Percentiles rank a stretch among this genome's conserved stretches.
phyloP scores from a whole-genome alignment of 768 basidiomycete species.

The Podaxis pistillaris region DNA sequence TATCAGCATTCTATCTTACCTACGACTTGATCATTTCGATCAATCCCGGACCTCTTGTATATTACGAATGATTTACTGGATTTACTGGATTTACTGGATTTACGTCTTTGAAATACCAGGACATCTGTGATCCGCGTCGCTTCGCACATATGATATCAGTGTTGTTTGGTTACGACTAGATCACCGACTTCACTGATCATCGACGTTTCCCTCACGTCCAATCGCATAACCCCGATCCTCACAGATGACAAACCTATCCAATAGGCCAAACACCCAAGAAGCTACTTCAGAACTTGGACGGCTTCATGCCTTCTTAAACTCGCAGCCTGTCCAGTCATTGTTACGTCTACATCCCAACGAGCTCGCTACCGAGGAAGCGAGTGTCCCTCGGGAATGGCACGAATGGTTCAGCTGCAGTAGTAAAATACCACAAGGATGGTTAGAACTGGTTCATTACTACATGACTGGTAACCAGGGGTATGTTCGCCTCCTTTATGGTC shows the following conservation, averaged over 20 bases:
- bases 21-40: background rate
- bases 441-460: slow-evolving; percentile 8
- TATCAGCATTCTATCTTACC: background rate
- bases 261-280: background rate
- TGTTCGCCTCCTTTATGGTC: background rate
- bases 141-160: background rate
- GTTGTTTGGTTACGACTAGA: background rate
- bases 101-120: background rate
- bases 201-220: background rate
- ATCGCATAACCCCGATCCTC: background rate
- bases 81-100: background rate
- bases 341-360: slow-evolving; percentile 7
- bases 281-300: background rate
- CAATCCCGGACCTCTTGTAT: background rate
- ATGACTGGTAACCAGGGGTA: slow-evolving; percentile 3
- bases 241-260: background rate
- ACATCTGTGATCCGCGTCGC: background rate
- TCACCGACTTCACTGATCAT: background rate
- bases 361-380: background rate
- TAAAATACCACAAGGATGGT: background rate
- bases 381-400: background rate
- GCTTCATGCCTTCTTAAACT: slow-evolving; percentile 2
- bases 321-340: background rate
- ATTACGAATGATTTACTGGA: background rate
- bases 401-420: slow-evolving; percentile 1